Conservation (phyloP, 257 asterid genomes). For the Avicennia marina region DNA sequence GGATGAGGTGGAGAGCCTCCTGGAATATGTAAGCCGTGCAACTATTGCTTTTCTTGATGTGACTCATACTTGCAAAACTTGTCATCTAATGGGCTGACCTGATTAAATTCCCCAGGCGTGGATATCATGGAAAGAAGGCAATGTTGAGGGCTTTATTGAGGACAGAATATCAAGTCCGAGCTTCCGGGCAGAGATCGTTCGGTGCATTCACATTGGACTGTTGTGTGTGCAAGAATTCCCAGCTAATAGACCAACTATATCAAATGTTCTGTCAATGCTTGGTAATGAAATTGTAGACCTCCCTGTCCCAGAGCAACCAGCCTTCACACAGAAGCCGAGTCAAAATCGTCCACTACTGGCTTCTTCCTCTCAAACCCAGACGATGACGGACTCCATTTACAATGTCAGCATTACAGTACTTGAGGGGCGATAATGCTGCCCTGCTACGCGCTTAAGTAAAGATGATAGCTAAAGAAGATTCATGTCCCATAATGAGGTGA, state of each 20-base stretch:
- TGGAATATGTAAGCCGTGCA: slow-evolving; percentile 34
- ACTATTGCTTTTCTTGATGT: no score
- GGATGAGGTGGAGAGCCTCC: slow-evolving; percentile 23
- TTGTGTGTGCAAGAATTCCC: slow-evolving; percentile 45
- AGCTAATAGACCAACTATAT: slow-evolving; percentile 34
- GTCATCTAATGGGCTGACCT: not conserved
- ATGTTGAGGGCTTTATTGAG: slow-evolving; percentile 16
- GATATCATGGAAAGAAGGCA: slow-evolving; percentile 36
- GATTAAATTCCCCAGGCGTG: slow-evolving; percentile 38
- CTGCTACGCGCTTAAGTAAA: no score
- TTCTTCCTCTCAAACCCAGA: no score
- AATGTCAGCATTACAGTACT: no score
- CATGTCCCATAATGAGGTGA: no score
- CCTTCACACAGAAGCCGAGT: slow-evolving; percentile 15
- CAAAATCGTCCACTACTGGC: no score
- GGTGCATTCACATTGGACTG: slow-evolving; percentile 42
- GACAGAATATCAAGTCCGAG: slow-evolving; percentile 16
- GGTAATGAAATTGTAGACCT: slow-evolving; percentile 19
- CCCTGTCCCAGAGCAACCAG: slow-evolving; percentile 22
- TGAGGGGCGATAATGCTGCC: no score
- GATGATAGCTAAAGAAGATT: no score
- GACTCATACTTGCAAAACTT: not conserved
- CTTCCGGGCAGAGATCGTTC: slow-evolving; percentile 22
- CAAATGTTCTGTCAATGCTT: slow-evolving; percentile 28
- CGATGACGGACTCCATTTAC: no score